A percentile compares a stretch with the other conserved stretches of the same genome.
Evolutionary conservation across 306 rosid species (phyloP).

Genomic region (Ceratonia siliqua): DNA sequence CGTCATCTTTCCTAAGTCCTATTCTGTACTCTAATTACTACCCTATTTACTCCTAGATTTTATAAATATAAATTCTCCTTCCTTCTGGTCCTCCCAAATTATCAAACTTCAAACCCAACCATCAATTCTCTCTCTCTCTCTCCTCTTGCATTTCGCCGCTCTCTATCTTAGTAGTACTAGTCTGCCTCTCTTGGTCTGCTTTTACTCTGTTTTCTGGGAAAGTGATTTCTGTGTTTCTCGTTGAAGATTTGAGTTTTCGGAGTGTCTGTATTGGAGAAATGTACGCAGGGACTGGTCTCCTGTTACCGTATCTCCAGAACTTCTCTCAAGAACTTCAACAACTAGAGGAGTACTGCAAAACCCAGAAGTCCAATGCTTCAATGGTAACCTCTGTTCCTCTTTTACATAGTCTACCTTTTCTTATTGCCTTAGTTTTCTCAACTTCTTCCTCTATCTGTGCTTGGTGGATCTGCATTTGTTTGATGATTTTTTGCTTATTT

Average conservation of each 20-base stretch:
- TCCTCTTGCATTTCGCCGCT: slow-evolving; percentile 20
- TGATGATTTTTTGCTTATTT: slow-evolving; percentile 24
- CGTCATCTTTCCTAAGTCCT: slow-evolving; percentile 40
- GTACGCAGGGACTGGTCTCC: slow-evolving; percentile 77
- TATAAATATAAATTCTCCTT: slow-evolving; percentile 44
- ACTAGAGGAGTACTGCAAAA: slow-evolving; percentile 74
- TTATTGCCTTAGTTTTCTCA: background rate
- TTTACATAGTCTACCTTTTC: background rate
- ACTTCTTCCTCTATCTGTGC: slow-evolving; percentile 22
- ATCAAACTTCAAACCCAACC: background rate
- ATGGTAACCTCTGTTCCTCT: slow-evolving; percentile 46
- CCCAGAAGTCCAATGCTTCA: slow-evolving; percentile 62
- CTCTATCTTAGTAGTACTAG: background rate
- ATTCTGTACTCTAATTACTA: slow-evolving; percentile 32
- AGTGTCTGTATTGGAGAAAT: slow-evolving; percentile 50
- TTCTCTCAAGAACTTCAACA: slow-evolving; percentile 77
- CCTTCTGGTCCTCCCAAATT: slow-evolving; percentile 12
- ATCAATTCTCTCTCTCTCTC: background rate
- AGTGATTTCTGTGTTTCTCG: slow-evolving; percentile 12
- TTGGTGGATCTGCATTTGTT: slow-evolving; percentile 43
- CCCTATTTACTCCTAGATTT: slow-evolving; percentile 37
- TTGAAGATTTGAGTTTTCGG: slow-evolving; percentile 1
- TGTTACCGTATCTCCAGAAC: slow-evolving; percentile 68
- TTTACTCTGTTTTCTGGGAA: slow-evolving; percentile 3
- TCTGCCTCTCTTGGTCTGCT: slow-evolving; percentile 27